Evolutionary conservation across 2,329 filamentous ascomycete genomes (phyloP), one percentile per base, ranked within the genome.

Genomic region (Cordyceps farinosa): DNA sequence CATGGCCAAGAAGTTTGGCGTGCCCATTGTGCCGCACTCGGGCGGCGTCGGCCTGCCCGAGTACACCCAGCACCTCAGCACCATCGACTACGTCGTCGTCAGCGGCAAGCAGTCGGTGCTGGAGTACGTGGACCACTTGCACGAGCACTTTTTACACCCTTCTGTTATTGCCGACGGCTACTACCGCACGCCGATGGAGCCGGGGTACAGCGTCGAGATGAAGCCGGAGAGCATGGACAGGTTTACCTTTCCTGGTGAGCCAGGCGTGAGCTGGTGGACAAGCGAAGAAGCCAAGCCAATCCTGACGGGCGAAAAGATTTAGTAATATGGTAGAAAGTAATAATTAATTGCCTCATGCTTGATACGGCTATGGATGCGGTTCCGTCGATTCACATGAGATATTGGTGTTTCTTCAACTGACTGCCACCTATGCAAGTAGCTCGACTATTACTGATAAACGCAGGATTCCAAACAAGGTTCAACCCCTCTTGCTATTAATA

Each of bases 201-300:
- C 92, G 0, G 92, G 92, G 0, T 97, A 97, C 76, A 93, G 90
- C 72, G 92, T 97, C 2, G 91, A 97, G 85, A 96, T 97, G 92
- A 94, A 91, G 84, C 78, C 87, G 3, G 90, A 88, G 68, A 95
- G 90, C 74, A 95, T 96, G 91, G 90, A 92, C 67, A 77, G 76
- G 69, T 97, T 83, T 73, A 83, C 84, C 56, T 97, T 87, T 74
- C 92, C 92, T 1, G 91, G 92, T 8, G 84, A 88, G 71, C 82
- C 88, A 66, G 89, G 88, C 4, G 88, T 90, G 68, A 90, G 91
- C 72, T 97, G 91, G 91, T 96, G 92, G 92, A 87, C 79, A 77
- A 89, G 84, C 54, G 89, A 91, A 44, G 90, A 91, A 76, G 91
- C 91, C n/a, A 89, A 80, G 77, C 77, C 81, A 1, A 93, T 95